These are phyloP conservation scores for Leishmania mexicana DNA, from an alignment of 208 protist genomes.

Conservation along the genomic window DNA sequence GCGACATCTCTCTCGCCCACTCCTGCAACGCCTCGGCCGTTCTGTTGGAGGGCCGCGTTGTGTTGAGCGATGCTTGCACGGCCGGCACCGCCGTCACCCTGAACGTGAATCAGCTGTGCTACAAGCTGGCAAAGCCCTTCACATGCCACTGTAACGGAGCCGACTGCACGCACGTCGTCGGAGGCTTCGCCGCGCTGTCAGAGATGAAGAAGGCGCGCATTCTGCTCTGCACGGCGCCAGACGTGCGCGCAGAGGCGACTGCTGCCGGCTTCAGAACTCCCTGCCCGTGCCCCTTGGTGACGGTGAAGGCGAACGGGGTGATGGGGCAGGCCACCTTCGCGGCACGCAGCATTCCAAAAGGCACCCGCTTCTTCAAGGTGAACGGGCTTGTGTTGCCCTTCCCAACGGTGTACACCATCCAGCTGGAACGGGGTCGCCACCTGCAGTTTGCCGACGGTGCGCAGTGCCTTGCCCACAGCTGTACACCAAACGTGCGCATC, in stretches of 20 bases:
- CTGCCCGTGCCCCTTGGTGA: constrained; percentile 59
- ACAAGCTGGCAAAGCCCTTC: constrained; percentile 45
- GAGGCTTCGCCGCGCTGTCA: constrained; percentile 56
- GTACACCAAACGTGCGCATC: constrained; percentile 82
- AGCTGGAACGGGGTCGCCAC: constrained; percentile 63
- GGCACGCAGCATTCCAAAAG: constrained; percentile 45
- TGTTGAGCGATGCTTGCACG: constrained; percentile 46
- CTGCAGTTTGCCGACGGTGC: constrained; percentile 85
- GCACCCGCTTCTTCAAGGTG: constrained; percentile 75
- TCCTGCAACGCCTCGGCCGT: constrained; percentile 69
- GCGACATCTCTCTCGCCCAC: constrained; percentile 66
- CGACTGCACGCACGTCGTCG: constrained; percentile 44
- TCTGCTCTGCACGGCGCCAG: constrained; percentile 59
- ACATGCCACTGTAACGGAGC: constrained; percentile 49
- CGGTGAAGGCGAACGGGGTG: constrained; percentile 56
- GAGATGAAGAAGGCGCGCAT: constrained; percentile 45
- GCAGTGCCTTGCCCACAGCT: constrained; percentile 88
- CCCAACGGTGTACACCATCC: constrained; percentile 84
- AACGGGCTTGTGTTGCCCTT: constrained; percentile 78
- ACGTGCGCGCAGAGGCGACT: constrained; percentile 58
- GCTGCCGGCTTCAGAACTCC: constrained; percentile 54
- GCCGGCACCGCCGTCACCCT: constrained; percentile 57
- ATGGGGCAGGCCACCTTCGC: constrained; percentile 90
- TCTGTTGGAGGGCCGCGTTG: constrained; percentile 57
- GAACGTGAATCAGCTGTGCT: constrained; percentile 80